Evolutionary conservation across 169 alveolate species (phyloP).

Genomic region (Plasmodium fragile): DNA sequence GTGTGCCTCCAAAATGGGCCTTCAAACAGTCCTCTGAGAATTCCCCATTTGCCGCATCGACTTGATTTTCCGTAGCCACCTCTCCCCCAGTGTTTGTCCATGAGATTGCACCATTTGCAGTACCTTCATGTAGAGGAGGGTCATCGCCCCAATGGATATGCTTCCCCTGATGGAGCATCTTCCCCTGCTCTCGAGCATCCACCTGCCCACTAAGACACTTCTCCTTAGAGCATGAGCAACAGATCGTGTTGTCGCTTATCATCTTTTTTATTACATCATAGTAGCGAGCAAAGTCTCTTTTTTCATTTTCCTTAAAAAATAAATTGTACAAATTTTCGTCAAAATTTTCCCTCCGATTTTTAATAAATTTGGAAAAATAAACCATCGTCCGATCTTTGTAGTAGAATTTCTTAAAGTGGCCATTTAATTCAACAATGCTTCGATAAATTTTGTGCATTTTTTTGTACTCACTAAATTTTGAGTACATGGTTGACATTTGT

Average conservation of each 20-base stretch:
- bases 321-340: slow-evolving; percentile 64
- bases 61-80: not conserved
- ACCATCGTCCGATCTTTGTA: slow-evolving; percentile 33
- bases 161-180: not conserved
- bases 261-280: slow-evolving; percentile 18
- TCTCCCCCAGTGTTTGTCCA: not conserved
- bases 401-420: slow-evolving; percentile 24
- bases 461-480: slow-evolving; percentile 28
- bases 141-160: not conserved
- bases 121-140: not conserved
- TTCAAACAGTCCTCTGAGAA: not conserved
- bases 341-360: slow-evolving; percentile 60
- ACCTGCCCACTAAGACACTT: not conserved
- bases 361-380: slow-evolving; percentile 48
- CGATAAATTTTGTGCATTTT: slow-evolving; percentile 22
- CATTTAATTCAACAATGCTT: slow-evolving; percentile 23
- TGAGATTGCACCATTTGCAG: not conserved
- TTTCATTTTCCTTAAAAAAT: slow-evolving; percentile 61
- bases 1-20: not conserved
- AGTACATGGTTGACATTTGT: slow-evolving; percentile 29
- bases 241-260: slow-evolving; percentile 43
- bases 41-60: not conserved
- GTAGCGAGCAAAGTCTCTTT: slow-evolving; percentile 27
- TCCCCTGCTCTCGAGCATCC: not conserved
- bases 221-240: slow-evolving; percentile 54